Percentiles rank a stretch among this genome's conserved stretches.
phyloP scores from a whole-genome alignment of 805 yeast genomes.

The Tetrapisispora taiwanensis region DNA sequence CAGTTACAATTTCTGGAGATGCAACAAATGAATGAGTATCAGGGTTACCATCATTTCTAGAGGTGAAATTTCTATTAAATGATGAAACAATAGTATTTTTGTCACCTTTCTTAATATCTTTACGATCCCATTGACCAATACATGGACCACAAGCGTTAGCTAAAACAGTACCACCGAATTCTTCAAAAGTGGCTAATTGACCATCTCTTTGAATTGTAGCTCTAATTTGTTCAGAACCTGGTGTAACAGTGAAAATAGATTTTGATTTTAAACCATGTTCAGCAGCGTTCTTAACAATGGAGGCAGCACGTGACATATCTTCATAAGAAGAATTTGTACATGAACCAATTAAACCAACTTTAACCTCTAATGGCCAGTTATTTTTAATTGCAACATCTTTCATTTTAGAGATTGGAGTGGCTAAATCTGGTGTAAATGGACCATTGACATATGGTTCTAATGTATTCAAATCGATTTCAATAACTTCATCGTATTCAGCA shows the following conservation, averaged over 20 bases:
- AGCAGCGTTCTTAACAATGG: slow-evolving; percentile 85
- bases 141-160: slow-evolving; percentile 99
- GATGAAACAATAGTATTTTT: slow-evolving; percentile 95
- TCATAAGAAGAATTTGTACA: slow-evolving; percentile 98
- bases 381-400: slow-evolving; percentile 73
- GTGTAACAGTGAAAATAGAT: slow-evolving; percentile 86
- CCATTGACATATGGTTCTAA: slow-evolving; percentile 96
- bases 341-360: slow-evolving; percentile 94
- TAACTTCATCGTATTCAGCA: slow-evolving; percentile 84
- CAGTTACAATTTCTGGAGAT: slow-evolving; percentile 93
- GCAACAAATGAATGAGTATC: slow-evolving; percentile 95
- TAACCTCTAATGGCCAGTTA: slow-evolving; percentile 87
- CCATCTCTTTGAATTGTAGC: slow-evolving; percentile 98
- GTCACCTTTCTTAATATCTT: slow-evolving; percentile 83
- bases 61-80: slow-evolving; percentile 95
- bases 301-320: slow-evolving; percentile 95
- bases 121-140: slow-evolving; percentile 99
- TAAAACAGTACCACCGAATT: slow-evolving; percentile 86
- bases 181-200: slow-evolving; percentile 74
- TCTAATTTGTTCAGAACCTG: slow-evolving; percentile 97
- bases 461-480: slow-evolving; percentile 80
- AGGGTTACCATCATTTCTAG: slow-evolving; percentile 98
- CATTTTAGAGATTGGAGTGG: slow-evolving; percentile 86
- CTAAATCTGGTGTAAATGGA: slow-evolving; percentile 96
- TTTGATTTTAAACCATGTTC: slow-evolving; percentile 84